A percentile compares a stretch with the other conserved stretches of the same genome.
Conservation (phyloP, 352 stramenopile genomes). For the Phytophthora vignae region DNA sequence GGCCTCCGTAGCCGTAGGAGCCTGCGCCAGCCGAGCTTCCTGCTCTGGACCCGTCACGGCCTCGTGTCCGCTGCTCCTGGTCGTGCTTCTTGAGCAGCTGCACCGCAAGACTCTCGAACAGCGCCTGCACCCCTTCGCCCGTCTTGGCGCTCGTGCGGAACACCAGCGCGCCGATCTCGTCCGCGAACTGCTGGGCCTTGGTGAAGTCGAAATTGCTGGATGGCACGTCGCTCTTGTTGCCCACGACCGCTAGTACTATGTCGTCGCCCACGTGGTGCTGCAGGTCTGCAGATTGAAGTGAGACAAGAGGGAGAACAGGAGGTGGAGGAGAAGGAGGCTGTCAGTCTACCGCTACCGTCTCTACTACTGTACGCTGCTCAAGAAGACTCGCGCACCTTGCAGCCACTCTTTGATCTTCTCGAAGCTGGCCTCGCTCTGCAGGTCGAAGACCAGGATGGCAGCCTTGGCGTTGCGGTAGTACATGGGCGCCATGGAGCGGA, state of each 20-base stretch:
- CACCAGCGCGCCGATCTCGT: slow-evolving; percentile 85
- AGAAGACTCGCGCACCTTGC: slow-evolving; percentile 57
- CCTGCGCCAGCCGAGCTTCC: slow-evolving; percentile 28
- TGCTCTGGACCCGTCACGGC: slow-evolving; percentile 54
- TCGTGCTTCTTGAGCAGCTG: slow-evolving; percentile 84
- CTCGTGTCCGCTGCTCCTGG: slow-evolving; percentile 58
- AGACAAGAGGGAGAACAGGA: neutral
- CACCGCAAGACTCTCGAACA: slow-evolving; percentile 80
- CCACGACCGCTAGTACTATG: slow-evolving; percentile 84
- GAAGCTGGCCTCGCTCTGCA: slow-evolving; percentile 80
- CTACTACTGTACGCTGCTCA: neutral
- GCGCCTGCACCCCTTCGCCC: slow-evolving; percentile 73
- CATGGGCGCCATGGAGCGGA: slow-evolving; percentile 91
- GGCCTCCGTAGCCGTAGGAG: slow-evolving; percentile 40
- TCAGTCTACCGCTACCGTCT: neutral
- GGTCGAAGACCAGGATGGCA: slow-evolving; percentile 88
- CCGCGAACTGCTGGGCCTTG: slow-evolving; percentile 74
- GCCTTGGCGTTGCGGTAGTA: slow-evolving; percentile 92
- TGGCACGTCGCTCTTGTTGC: slow-evolving; percentile 84
- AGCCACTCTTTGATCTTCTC: slow-evolving; percentile 91
- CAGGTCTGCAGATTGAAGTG: slow-evolving; percentile 50
- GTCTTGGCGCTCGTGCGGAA: slow-evolving; percentile 87
- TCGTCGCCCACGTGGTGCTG: slow-evolving; percentile 82
- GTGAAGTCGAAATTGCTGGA: slow-evolving; percentile 68
- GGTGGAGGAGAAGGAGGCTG: neutral